Evolutionary conservation across 164 flowering plant species (phyloP), one percentile per base, ranked within the genome.

Genomic region (Cinnamomum micranthum): DNA sequence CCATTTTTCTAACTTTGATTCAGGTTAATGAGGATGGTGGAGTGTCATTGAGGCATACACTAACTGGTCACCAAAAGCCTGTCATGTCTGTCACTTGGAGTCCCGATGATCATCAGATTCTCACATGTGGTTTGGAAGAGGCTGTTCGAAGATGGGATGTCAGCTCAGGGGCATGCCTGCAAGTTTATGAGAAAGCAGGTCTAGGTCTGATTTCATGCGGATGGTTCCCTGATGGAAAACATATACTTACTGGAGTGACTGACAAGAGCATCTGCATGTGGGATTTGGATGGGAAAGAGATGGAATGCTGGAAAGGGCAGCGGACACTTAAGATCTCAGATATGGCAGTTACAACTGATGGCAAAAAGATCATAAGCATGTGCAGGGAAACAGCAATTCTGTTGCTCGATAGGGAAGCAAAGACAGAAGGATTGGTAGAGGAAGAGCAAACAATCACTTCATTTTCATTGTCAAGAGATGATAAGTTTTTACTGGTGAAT

Each of bases 181-280:
- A 77, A 69, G 75, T 86, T 41, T 92, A 92, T 76, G 93, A 90
- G 71, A 94, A 92, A 74, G 59, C 70, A 67, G 90, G 90, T 62
- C 52, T 83, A 24, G 88, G 93, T 50, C 55, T 85, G 24, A 79
- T 90, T 28, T 90, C 97, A 19, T 94, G 98, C 74, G 95, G 86
- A 62, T 94, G 98, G 98, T 86, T 83, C 74, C 94, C 93, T 20
- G 91, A 91, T 79, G 92, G 96, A 5, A 87, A 80, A 63, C 72
- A 77, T 12, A 66, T 94, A 27, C 81, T 86, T 70, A 77, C 87
- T 68, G 97, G 97, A 51, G 73, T 87, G 73, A 86, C 81, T 59
- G 98, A 94, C 75, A 87, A 84, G 87, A 92, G 93, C 87, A 87
- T 94, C 75, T 84, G 87, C 83, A 80, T 90, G 89, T 94, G 97